Evolutionary conservation across 2,329 filamentous ascomycete species (phyloP), one percentile per base, ranked within the genome.

Genomic region (Truncatella angustata): DNA sequence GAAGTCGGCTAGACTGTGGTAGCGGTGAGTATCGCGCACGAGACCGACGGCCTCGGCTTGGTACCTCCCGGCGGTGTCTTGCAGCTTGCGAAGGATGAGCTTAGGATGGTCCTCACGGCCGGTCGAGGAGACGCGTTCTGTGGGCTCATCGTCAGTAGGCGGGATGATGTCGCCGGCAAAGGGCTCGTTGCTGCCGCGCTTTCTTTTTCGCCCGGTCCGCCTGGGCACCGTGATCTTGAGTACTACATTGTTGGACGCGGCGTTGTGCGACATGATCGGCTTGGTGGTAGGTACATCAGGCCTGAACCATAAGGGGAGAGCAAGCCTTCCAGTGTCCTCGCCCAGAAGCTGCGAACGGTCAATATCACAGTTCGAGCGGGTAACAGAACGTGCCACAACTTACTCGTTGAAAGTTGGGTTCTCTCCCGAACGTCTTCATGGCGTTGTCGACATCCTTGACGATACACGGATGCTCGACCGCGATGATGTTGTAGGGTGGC

Each of bases 191-290:
- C 84, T 84, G n/a, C 90, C 91, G 60, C 86, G 79, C 72, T 92
- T 96, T 53, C 92, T 82, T 70, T 89, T 96, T 54, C 91, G 82
- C 3, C 92, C 92, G 2, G 91, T 97, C 51, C 90, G 79, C 68
- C 86, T 94, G 0, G 94, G 93, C 1, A 97, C 84, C 0, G 87
- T 91, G 51, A 99, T 79, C 66, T 91, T 92, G 49, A 99, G 77
- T 18, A 97, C 78, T 18, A 97, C 74, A 64, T 97, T 96, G 65
- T 91, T 90, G 9, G 90, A 88, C 18, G 82, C 73, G 28, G 86
- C 82, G 64, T 87, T 88, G 37, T 86, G 85, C 6, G 93, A 96
- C 59, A 87, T 76, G 55, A 96, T 76, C 7, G 90, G 89, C 60
- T 88, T 87, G 61, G 88, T 85, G 62, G 90, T 84, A 3, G 87